A percentile compares a stretch with the other conserved stretches of the same genome.
Evolutionary conservation across 2,329 filamentous ascomycete species (phyloP).

Genomic region (Coleophoma cylindrospora): DNA sequence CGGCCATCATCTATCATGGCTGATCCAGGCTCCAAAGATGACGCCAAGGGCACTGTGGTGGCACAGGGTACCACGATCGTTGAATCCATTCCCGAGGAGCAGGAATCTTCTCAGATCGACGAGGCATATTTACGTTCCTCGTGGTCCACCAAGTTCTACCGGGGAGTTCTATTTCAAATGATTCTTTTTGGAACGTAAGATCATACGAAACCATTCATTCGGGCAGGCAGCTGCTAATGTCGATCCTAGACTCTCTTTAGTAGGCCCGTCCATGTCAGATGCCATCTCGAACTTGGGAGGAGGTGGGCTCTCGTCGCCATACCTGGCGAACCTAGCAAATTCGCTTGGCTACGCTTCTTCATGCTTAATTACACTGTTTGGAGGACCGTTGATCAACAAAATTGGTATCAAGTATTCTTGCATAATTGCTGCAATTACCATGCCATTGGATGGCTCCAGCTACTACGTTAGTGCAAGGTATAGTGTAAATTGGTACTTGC

Average conservation of each 20-base stretch:
- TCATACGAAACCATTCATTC: neutral
- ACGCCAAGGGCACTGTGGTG: neutral
- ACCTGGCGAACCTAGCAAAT: conserved; percentile 10
- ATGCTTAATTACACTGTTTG: conserved; percentile 17
- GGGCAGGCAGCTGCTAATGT: neutral
- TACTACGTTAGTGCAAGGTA: conserved; percentile 67
- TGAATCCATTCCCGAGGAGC: neutral
- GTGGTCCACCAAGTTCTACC: conserved; percentile 1
- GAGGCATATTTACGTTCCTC: conserved; percentile 2
- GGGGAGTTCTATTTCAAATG: conserved; percentile 9
- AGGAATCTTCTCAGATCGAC: conserved; percentile 1
- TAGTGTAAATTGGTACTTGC: conserved; percentile 60
- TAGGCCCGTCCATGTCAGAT: conserved; percentile 14
- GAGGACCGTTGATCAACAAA: conserved; percentile 33
- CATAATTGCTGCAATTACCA: conserved; percentile 28
- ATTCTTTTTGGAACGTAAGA: conserved; percentile 8
- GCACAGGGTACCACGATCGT: neutral
- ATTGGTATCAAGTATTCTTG: conserved; percentile 32
- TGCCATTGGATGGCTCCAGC: conserved; percentile 39
- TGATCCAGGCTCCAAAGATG: neutral
- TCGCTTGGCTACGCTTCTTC: conserved; percentile 9
- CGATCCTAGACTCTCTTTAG: conserved; percentile 8
- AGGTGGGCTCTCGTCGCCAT: conserved; percentile 10
- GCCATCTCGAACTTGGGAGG: conserved; percentile 13
- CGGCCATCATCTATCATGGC: neutral